phyloP scores from a whole-genome alignment of 139 green algal species.

The Edaphochlamys debaryana region DNA sequence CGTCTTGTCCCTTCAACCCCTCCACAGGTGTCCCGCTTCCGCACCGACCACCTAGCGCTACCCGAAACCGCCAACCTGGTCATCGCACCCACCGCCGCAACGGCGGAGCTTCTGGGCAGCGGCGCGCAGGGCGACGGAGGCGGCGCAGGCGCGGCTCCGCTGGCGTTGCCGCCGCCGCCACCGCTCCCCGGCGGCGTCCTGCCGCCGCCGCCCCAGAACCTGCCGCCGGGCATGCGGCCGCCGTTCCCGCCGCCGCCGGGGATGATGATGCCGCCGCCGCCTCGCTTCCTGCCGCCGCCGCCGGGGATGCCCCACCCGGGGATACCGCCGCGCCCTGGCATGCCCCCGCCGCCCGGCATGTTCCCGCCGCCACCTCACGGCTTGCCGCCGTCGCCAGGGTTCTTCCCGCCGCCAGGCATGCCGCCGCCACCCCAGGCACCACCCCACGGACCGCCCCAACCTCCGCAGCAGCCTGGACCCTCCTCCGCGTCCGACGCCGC shows the following conservation, averaged over 20 bases:
- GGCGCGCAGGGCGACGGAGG: no score
- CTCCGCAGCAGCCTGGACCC: neutral
- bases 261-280: neutral
- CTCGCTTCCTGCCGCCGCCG: neutral
- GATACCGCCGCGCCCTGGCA: neutral
- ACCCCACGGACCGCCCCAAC: neutral
- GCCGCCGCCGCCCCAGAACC: neutral
- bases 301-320: neutral
- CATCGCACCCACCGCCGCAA: constrained; percentile 12
- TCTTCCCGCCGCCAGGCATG: neutral
- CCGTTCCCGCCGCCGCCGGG: no score
- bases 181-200: neutral
- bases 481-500: constrained; percentile 19
- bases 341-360: neutral
- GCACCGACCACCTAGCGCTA: constrained; percentile 71
- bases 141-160: neutral
- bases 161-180: constrained; percentile 40
- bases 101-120: neutral
- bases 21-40: constrained; percentile 62
- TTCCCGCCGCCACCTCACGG: neutral
- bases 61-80: constrained; percentile 62
- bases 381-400: neutral
- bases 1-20: no score
- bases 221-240: no score
- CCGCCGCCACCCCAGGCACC: neutral